Evolutionary conservation across 1,284 basidiomycete species (phyloP).

Genomic region (Ganoderma lucidum): DNA sequence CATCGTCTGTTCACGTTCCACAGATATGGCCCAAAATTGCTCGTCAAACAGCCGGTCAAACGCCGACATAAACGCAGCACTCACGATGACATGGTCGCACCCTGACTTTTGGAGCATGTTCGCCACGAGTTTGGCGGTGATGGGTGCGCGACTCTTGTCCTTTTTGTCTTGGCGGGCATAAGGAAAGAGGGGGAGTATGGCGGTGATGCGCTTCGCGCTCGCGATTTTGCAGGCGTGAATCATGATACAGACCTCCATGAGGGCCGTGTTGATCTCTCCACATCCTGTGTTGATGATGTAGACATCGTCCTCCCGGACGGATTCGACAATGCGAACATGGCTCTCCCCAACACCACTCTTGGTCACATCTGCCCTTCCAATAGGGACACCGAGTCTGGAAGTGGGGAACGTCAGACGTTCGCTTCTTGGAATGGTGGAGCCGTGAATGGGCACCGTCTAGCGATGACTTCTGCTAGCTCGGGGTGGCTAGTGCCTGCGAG

Average conservation of each 20-base stretch:
- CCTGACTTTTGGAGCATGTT: constrained; percentile 99
- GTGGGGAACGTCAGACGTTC: constrained; percentile 17
- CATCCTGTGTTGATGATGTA: constrained; percentile 98
- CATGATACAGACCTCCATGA: constrained; percentile 99
- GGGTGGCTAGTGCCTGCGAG: constrained; percentile 89
- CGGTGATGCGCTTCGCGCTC: constrained; percentile 95
- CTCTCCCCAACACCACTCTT: constrained; percentile 94
- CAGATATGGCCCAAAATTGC: background rate
- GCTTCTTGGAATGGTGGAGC: background rate
- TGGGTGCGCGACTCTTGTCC: constrained; percentile 98
- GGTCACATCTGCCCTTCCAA: constrained; percentile 86
- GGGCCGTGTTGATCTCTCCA: constrained; percentile 85
- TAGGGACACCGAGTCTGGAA: constrained; percentile 81
- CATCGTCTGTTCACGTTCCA: constrained; percentile 79
- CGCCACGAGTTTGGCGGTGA: constrained; percentile 98
- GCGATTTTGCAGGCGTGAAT: constrained; percentile 99
- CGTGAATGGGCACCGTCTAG: constrained; percentile 73
- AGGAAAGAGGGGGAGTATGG: constrained; percentile 94
- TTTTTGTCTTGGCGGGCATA: constrained; percentile 99
- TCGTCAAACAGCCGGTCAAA: constrained; percentile 9
- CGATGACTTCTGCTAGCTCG: constrained; percentile 93
- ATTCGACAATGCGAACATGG: constrained; percentile 92
- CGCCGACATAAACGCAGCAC: constrained; percentile 44
- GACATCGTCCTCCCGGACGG: constrained; percentile 97
- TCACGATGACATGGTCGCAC: constrained; percentile 98